Evolutionary conservation across 768 basidiomycete genomes (phyloP).

Genomic region (Boletus rex-veris): DNA sequence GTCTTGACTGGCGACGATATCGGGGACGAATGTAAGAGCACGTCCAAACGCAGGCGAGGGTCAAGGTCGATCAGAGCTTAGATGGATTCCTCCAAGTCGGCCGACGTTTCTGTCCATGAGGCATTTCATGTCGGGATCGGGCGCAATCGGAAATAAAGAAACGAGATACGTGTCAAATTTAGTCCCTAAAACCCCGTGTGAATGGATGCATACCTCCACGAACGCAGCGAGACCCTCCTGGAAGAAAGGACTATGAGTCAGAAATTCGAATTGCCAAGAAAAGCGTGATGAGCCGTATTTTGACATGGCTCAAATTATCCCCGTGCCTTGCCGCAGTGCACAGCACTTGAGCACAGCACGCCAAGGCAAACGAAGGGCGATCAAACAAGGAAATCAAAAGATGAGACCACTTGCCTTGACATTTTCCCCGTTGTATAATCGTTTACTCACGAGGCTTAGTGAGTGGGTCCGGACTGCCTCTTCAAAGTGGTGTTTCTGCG

Average conservation of each 20-base stretch:
- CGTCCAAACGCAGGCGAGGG: background rate
- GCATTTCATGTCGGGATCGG: background rate
- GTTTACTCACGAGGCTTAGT: slow-evolving; percentile 45
- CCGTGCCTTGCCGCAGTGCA: slow-evolving; percentile 1
- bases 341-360: background rate
- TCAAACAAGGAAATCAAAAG: background rate
- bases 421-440: slow-evolving; percentile 59
- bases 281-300: background rate
- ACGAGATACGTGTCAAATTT: background rate
- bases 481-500: slow-evolving; percentile 50
- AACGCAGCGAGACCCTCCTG: slow-evolving; percentile 75
- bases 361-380: background rate
- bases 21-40: background rate
- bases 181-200: background rate
- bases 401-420: slow-evolving; percentile 51
- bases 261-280: background rate
- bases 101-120: slow-evolving; percentile 12
- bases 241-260: slow-evolving; percentile 16
- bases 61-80: slow-evolving; percentile 15
- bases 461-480: slow-evolving; percentile 47
- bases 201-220: slow-evolving; percentile 30
- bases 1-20: background rate
- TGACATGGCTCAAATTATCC: slow-evolving; percentile 3
- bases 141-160: slow-evolving; percentile 1
- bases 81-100: slow-evolving; percentile 20